These are phyloP conservation scores for Apodospora peruviana DNA, from an alignment of 495 filamentous ascomycete genomes.

Conservation along the genomic window DNA sequence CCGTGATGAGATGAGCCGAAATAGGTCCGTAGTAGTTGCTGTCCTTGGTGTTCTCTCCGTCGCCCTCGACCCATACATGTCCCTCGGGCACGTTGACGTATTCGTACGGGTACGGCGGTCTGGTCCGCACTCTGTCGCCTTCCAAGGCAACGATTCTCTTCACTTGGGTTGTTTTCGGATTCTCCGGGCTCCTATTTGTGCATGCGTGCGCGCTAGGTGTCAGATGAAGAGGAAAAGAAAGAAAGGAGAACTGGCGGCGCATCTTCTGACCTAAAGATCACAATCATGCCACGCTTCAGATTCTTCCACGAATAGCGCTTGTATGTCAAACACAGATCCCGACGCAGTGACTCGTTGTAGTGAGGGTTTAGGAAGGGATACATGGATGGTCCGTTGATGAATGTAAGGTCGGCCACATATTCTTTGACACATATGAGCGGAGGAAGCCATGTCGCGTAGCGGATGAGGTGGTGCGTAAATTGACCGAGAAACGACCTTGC, in stretches of 20 bases:
- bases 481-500: conserved; percentile 24
- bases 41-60: conserved; percentile 58
- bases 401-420: conserved; percentile 55
- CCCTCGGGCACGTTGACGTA: conserved; percentile 58
- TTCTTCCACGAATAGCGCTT: conserved; percentile 41
- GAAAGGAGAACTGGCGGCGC: neutral
- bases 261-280: conserved; percentile 43
- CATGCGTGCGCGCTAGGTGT: too few species aligned
- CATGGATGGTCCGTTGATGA: conserved; percentile 68
- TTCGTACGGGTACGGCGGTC: conserved; percentile 52
- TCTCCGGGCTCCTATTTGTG: conserved; percentile 52
- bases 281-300: conserved; percentile 48
- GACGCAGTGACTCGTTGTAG: conserved; percentile 48
- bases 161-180: conserved; percentile 53
- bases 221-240: neutral
- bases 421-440: conserved; percentile 59
- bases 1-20: conserved; percentile 54
- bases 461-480: conserved; percentile 42
- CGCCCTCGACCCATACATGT: conserved; percentile 78
- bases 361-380: conserved; percentile 69
- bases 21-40: conserved; percentile 74
- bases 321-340: conserved; percentile 48
- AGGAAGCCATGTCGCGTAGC: conserved; percentile 56
- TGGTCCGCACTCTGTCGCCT: conserved; percentile 60
- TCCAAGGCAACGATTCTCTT: conserved; percentile 68